Percentiles rank a stretch among this genome's conserved stretches.
Evolutionary conservation across 805 yeast species (phyloP).

Genomic region (Wickerhamiella musiphila): DNA sequence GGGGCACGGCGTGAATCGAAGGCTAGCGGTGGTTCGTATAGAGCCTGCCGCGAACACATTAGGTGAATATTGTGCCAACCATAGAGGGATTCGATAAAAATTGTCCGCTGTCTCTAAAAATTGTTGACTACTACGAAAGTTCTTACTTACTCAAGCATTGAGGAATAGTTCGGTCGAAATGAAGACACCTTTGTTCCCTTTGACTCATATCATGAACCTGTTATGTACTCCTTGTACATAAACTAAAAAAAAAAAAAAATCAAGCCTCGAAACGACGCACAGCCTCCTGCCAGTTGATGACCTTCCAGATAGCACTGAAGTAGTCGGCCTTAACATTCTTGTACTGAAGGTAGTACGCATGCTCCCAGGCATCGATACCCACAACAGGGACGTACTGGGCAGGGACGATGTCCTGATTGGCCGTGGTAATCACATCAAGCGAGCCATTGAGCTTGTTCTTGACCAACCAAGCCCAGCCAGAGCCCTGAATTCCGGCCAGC

Average conservation of each 20-base stretch:
- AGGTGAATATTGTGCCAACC: no score
- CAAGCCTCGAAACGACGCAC: slow-evolving; percentile 33
- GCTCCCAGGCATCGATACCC: slow-evolving; percentile 95
- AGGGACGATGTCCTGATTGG: slow-evolving; percentile 74
- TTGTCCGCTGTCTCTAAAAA: no score
- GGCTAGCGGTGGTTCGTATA: no score
- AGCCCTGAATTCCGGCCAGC: slow-evolving; percentile 81
- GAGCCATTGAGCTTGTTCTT: slow-evolving; percentile 56
- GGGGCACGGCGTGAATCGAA: no score
- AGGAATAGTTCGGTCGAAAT: no score
- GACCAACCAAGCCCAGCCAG: slow-evolving; percentile 89
- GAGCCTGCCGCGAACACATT: no score
- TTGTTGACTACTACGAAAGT: no score
- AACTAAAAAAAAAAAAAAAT: slow-evolving; percentile 3
- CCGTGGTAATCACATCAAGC: slow-evolving; percentile 62
- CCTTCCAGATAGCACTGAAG: slow-evolving; percentile 89
- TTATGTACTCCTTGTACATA: neutral
- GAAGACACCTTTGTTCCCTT: no score
- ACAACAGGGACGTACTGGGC: slow-evolving; percentile 56
- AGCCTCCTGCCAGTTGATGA: slow-evolving; percentile 86
- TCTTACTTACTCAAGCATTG: no score
- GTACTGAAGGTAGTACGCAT: slow-evolving; percentile 87
- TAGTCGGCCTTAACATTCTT: slow-evolving; percentile 82
- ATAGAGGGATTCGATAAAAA: no score
- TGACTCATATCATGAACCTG: no score